A percentile compares a stretch with the other conserved stretches of the same genome.
phyloP scores from a whole-genome alignment of 768 basidiomycete species.

The Tulasnella sp. region DNA sequence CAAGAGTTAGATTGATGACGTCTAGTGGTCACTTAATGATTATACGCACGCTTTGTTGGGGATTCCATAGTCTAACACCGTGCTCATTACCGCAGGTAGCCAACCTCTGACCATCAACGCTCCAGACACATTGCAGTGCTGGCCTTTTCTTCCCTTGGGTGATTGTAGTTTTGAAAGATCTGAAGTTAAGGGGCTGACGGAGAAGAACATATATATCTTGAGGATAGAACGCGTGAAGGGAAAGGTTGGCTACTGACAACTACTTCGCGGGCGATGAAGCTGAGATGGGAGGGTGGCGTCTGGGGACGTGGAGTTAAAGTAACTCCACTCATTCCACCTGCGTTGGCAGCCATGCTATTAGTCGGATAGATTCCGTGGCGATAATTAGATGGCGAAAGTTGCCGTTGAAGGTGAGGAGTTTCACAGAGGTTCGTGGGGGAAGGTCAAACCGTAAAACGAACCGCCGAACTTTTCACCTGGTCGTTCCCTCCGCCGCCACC shows the following conservation, averaged over 20 bases:
- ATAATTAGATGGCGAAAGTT: background rate
- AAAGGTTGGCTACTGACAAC: constrained; percentile 17
- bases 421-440: background rate
- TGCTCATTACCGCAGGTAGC: constrained; percentile 26
- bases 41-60: constrained; percentile 18
- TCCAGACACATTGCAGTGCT: constrained; percentile 19
- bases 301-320: constrained; percentile 24
- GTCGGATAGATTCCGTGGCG: background rate
- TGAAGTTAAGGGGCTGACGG: constrained; percentile 25
- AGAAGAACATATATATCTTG: background rate
- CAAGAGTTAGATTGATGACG: background rate
- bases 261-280: constrained; percentile 23
- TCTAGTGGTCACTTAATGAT: background rate
- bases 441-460: background rate
- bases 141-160: constrained; percentile 8
- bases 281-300: constrained; percentile 20
- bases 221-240: background rate
- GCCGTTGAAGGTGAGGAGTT: background rate
- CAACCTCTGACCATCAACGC: constrained; percentile 21
- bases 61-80: constrained; percentile 20
- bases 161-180: constrained; percentile 6
- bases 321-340: constrained; percentile 6
- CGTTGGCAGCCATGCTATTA: background rate
- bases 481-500: background rate
- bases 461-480: constrained; percentile 8